Percentiles rank a stretch among this genome's conserved stretches.
phyloP scores from a whole-genome alignment of 1,284 basidiomycete species.

The Ustilago crameri region DNA sequence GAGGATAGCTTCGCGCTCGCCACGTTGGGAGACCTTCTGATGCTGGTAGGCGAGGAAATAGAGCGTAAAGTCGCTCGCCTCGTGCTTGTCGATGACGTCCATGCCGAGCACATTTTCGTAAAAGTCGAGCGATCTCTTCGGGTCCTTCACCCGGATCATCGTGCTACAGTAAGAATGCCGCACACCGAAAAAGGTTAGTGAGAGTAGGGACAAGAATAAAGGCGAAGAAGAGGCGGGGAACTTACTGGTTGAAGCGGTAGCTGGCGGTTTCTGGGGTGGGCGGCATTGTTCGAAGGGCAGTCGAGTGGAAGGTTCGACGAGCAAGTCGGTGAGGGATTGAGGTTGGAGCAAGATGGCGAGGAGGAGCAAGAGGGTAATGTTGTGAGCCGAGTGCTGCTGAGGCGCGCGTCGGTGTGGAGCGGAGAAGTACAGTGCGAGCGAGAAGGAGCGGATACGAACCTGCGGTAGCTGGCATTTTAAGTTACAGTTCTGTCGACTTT shows the following conservation, averaged over 20 bases:
- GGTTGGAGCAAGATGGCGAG: slow-evolving; percentile 2
- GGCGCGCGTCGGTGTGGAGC: not conserved
- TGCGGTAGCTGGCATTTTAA: slow-evolving; percentile 52
- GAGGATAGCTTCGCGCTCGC: slow-evolving; percentile 73
- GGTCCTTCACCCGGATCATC: slow-evolving; percentile 90
- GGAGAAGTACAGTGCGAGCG: not conserved
- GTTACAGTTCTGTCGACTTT: not conserved
- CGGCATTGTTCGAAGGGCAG: slow-evolving; percentile 6
- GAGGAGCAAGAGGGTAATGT: no score
- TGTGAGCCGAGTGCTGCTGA: slow-evolving; percentile 9
- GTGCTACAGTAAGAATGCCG: slow-evolving; percentile 71
- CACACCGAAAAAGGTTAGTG: not conserved
- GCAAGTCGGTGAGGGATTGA: not conserved
- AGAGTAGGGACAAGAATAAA: not conserved
- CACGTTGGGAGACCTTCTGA: slow-evolving; percentile 72
- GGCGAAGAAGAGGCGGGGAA: not conserved
- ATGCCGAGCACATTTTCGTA: slow-evolving; percentile 77
- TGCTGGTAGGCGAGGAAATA: slow-evolving; percentile 84
- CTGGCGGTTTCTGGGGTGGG: slow-evolving; percentile 56
- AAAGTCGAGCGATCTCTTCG: slow-evolving; percentile 71
- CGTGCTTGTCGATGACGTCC: slow-evolving; percentile 76
- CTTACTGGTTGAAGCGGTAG: slow-evolving; percentile 64
- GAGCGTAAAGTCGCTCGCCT: slow-evolving; percentile 71
- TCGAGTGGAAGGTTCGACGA: slow-evolving; percentile 1
- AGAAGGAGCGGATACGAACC: slow-evolving; percentile 38